Percentiles rank a stretch among this genome's conserved stretches.
Conservation (phyloP, 345 rosid genomes). For the Syzygium jambos region DNA sequence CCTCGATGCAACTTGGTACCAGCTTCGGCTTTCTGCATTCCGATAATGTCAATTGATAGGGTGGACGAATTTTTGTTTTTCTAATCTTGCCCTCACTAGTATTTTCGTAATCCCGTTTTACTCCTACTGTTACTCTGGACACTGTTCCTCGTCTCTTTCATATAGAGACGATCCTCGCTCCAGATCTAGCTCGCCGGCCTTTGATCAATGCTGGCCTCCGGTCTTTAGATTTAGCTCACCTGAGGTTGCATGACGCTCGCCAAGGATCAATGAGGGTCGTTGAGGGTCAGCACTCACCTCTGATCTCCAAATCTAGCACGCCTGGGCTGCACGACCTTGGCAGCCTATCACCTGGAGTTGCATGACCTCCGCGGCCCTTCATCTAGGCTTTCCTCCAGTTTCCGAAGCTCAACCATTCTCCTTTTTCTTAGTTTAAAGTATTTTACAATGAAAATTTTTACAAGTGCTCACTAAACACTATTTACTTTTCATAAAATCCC, state of each 20-base stretch:
- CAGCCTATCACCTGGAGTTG: neutral
- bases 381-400: neutral
- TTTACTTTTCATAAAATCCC: neutral
- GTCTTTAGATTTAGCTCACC: neutral
- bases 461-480: neutral
- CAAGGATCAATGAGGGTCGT: no score
- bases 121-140: neutral
- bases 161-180: neutral
- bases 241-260: neutral
- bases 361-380: neutral
- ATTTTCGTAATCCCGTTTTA: neutral
- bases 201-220: accelerated
- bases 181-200: neutral
- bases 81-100: neutral
- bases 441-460: neutral
- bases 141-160: neutral
- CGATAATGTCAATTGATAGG: neutral
- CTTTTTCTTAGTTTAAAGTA: neutral
- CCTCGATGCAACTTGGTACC: neutral
- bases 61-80: neutral
- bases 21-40: neutral
- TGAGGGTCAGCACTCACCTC: no score
- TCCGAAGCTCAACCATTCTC: neutral
- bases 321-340: neutral
- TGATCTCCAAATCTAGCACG: no score